Conservation (phyloP, 192 early-diverging fungal genomes). For the Entomortierella parvispora region DNA sequence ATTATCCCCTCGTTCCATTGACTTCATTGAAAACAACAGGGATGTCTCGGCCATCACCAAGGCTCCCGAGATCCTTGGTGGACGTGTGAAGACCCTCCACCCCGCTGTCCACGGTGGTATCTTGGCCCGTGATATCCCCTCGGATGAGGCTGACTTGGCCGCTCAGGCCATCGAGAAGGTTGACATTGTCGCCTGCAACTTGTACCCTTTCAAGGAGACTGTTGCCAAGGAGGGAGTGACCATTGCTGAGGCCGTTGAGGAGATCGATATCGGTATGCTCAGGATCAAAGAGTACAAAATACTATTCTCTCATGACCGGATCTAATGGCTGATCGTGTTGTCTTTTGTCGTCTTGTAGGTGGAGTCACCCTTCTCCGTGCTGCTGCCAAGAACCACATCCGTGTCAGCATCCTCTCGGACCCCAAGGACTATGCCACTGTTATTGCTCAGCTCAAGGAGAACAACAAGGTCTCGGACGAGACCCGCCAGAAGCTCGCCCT, state of each 20-base stretch:
- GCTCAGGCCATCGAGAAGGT: slow-evolving; percentile 92
- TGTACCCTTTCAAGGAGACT: slow-evolving; percentile 98
- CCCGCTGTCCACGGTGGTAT: slow-evolving; percentile 99
- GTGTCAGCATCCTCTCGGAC: slow-evolving; percentile 93
- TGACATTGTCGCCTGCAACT: slow-evolving; percentile 96
- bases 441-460: slow-evolving; percentile 76
- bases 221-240: slow-evolving; percentile 90
- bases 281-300: neutral
- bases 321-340: neutral
- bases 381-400: slow-evolving; percentile 98
- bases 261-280: slow-evolving; percentile 92
- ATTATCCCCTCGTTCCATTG: too few species aligned
- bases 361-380: slow-evolving; percentile 98
- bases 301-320: slow-evolving; percentile 1
- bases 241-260: slow-evolving; percentile 95
- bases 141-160: slow-evolving; percentile 88
- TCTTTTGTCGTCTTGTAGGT: slow-evolving; percentile 55
- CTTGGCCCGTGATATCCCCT: slow-evolving; percentile 86
- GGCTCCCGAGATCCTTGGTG: slow-evolving; percentile 98
- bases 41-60: slow-evolving; percentile 98
- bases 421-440: slow-evolving; percentile 90
- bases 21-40: slow-evolving; percentile 43
- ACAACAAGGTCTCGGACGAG: slow-evolving; percentile 67
- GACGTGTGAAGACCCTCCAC: slow-evolving; percentile 98
- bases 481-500: slow-evolving; percentile 86